Percentiles rank a stretch among this genome's conserved stretches.
Conservation (phyloP, 805 yeast genomes). For the Wickerhamiella spandovensis region DNA sequence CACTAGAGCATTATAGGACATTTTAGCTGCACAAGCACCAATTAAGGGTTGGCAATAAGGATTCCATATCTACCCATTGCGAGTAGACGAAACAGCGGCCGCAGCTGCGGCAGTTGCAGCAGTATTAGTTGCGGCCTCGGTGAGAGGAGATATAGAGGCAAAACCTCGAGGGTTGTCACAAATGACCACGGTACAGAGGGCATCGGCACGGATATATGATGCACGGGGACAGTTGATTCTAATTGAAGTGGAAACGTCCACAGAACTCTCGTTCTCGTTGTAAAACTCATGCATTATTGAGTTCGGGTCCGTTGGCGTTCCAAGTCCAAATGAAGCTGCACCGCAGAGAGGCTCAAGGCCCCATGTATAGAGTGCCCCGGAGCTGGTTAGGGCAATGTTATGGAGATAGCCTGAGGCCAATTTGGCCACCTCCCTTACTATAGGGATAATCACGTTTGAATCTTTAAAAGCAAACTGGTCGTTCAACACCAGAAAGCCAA, state of each 20-base stretch:
- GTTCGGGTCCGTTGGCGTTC: neutral
- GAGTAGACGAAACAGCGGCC: too few relatives aligned
- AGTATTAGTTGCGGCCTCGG: neutral
- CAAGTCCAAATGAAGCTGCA: neutral
- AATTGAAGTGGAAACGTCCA: neutral
- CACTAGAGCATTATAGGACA: too few relatives aligned
- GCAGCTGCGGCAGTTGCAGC: too few relatives aligned
- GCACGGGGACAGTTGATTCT: neutral
- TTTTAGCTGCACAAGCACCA: too few relatives aligned
- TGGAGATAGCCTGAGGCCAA: neutral
- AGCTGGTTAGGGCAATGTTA: neutral
- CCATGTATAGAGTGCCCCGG: neutral
- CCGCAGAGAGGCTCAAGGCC: neutral
- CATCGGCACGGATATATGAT: neutral
- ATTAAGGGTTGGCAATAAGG: too few relatives aligned
- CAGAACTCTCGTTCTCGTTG: neutral
- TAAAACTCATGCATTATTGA: neutral
- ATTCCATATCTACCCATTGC: too few relatives aligned
- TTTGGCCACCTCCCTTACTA: neutral
- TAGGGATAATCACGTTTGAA: neutral
- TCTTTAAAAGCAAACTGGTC: neutral
- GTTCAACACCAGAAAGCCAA: neutral
- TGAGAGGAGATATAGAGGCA: neutral
- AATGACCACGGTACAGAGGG: neutral
- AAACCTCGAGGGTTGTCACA: neutral